Conservation (phyloP, 352 stramenopile species). For the Phytophthora palmivora region DNA sequence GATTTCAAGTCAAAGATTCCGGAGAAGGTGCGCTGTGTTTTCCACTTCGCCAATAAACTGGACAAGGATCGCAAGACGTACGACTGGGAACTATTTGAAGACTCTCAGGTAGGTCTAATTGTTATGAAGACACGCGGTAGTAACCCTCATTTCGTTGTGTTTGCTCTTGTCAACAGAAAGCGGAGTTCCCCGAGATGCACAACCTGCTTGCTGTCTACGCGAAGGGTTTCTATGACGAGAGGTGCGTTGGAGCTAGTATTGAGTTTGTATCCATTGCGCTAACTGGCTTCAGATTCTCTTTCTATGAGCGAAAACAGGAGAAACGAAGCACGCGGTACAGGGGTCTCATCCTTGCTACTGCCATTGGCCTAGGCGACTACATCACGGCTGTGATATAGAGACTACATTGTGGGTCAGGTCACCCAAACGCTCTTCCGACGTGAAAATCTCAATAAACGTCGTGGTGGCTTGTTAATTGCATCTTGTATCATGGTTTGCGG, state of each 20-base stretch:
- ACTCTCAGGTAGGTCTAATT: conserved; percentile 49
- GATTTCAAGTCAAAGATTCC: conserved; percentile 77
- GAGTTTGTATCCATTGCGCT: not conserved
- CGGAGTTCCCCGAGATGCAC: conserved; percentile 67
- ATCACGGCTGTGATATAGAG: conserved; percentile 51
- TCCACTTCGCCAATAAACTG: conserved; percentile 71
- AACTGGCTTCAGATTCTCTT: conserved; percentile 46
- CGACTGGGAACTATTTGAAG: conserved; percentile 66
- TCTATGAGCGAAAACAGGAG: conserved; percentile 66
- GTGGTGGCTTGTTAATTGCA: no score
- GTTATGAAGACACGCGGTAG: not conserved
- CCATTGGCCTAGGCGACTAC: conserved; percentile 65
- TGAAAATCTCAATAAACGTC: no score
- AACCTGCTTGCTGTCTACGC: conserved; percentile 67
- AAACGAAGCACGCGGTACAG: conserved; percentile 62
- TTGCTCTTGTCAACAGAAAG: conserved; percentile 38
- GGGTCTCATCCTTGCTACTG: conserved; percentile 52
- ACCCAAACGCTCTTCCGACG: conserved; percentile 2
- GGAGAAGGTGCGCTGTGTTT: conserved; percentile 80
- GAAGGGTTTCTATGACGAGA: conserved; percentile 76
- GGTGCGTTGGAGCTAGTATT: conserved; percentile 29
- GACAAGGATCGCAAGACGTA: conserved; percentile 63
- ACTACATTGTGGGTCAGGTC: no score
- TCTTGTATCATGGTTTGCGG: no score
- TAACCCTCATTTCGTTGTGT: not conserved